Base-by-base conservation (phyloP, 371 early-diverging fungal species). In the Syncephalastrum sp. region DNA sequence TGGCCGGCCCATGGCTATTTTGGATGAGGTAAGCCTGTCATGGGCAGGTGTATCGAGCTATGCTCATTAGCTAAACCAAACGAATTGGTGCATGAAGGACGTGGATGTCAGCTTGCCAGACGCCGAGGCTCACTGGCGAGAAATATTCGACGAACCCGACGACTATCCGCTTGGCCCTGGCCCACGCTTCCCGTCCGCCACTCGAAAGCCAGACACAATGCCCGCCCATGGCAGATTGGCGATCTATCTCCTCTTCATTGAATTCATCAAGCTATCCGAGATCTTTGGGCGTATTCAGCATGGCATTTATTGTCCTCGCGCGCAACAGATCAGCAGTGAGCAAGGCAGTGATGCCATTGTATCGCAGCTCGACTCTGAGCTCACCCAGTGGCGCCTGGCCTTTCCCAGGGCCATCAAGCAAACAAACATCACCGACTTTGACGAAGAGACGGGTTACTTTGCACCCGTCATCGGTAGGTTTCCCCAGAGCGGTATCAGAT, bases 351-450 rank as follows among this genome's bases (percentile, higher is more conserved):
- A 75, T 61, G 59, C 60, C 0, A 65, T 75, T 50, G 75, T 78
- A 1, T 65, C 71, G n/a, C 62, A 57, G 12, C 50, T 78, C 17
- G 79, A 78, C 59, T 68, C 69, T 38, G 66, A 72, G 25, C 46
- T 78, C 8, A 78, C 79, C 5, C 65, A 71, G 43, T 78, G 79
- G 79, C 69, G 79, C 3, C 70, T 71, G 52, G 69, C 61, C 0
- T 74, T 75, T 38, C 71, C 74, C 4, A 62, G 66, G 33, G 73
- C 71, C 5, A 50, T 78, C 8, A 65, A 78, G 48, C 53, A 54
- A 17, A 61, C 68, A 0, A 49, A 67, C 14, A 66, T 70, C 21
- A 57, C 56, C 12, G 76, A 76, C 51, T 70, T 68, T 57, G 63
- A 72, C 42, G 76, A 76, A 54, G 62, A 56, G 6, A 59, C 46